Evolutionary conservation across 108 stramenopile genomes (phyloP).

Genomic region (Chaetoceros tenuissimus): DNA sequence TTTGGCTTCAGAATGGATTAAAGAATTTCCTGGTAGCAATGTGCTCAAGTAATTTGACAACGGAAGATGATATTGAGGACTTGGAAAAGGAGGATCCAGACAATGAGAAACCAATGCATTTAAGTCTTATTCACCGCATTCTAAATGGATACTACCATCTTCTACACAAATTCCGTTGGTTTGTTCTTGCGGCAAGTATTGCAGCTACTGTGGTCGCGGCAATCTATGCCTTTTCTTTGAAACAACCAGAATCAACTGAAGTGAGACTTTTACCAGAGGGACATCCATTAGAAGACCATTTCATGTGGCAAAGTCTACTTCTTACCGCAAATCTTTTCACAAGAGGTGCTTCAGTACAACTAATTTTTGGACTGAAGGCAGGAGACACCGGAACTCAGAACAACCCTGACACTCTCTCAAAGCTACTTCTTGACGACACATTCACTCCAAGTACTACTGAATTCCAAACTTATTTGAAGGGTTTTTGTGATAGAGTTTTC

Average conservation of each 20-base stretch:
- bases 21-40: slow-evolving; percentile 2
- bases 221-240: slow-evolving; percentile 19
- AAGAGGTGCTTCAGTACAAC: slow-evolving; percentile 15
- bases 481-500: slow-evolving; percentile 31
- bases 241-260: slow-evolving; percentile 26
- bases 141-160: slow-evolving; percentile 20
- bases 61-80: slow-evolving; percentile 7
- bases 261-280: slow-evolving; percentile 24
- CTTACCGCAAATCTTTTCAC: not conserved
- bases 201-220: slow-evolving; percentile 15
- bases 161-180: slow-evolving; percentile 29
- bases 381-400: slow-evolving; percentile 37
- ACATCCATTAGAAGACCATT: slow-evolving; percentile 11
- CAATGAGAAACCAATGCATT: not conserved
- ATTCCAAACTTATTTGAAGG: slow-evolving; percentile 23
- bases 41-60: slow-evolving; percentile 8
- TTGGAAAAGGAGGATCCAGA: slow-evolving; percentile 1
- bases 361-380: slow-evolving; percentile 26
- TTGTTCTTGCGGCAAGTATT: slow-evolving; percentile 12
- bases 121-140: slow-evolving; percentile 27
- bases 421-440: slow-evolving; percentile 30
- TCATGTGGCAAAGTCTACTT: not conserved
- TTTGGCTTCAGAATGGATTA: slow-evolving; percentile 1
- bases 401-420: slow-evolving; percentile 29
- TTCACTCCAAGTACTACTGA: slow-evolving; percentile 30